A percentile compares a stretch with the other conserved stretches of the same genome.
phyloP scores from a whole-genome alignment of 805 yeast genomes.

The baker's yeast (Saccharomyces cerevisiae) region DNA sequence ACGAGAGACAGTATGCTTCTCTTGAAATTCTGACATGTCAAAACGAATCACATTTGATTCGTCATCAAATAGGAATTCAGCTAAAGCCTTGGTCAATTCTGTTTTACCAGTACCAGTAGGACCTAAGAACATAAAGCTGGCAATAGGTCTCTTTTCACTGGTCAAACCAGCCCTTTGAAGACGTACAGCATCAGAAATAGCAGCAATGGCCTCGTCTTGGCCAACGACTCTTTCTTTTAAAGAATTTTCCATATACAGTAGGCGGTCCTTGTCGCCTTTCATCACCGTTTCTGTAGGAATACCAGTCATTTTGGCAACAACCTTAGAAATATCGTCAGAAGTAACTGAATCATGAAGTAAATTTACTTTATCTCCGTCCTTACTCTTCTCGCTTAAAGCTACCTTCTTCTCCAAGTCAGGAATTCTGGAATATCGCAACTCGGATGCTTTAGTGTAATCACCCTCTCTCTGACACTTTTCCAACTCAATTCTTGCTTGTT shows the following conservation, averaged over 20 bases:
- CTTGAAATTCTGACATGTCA: conserved; percentile 98
- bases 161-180: conserved; percentile 95
- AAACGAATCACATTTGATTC: conserved; percentile 80
- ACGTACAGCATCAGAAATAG: conserved; percentile 90
- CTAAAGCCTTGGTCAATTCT: conserved; percentile 85
- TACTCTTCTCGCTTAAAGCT: conserved; percentile 36
- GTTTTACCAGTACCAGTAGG: conserved; percentile 99
- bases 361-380: conserved; percentile 25
- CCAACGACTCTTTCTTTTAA: conserved; percentile 78
- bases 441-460: conserved; percentile 81
- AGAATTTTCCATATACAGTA: conserved; percentile 77
- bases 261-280: conserved; percentile 90
- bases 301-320: conserved; percentile 90
- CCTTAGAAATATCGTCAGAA: conserved; percentile 87
- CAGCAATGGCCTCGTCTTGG: conserved; percentile 87
- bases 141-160: conserved; percentile 89
- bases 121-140: conserved; percentile 92
- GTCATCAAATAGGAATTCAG: conserved; percentile 86
- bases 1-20: conserved; percentile 82
- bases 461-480: conserved; percentile 80
- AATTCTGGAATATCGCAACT: conserved; percentile 76
- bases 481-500: conserved; percentile 72
- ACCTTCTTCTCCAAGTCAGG: conserved; percentile 68
- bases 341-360: conserved; percentile 78
- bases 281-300: conserved; percentile 84